Conservation (phyloP, 129 eudicot species). For the Saussurea involucrata region DNA sequence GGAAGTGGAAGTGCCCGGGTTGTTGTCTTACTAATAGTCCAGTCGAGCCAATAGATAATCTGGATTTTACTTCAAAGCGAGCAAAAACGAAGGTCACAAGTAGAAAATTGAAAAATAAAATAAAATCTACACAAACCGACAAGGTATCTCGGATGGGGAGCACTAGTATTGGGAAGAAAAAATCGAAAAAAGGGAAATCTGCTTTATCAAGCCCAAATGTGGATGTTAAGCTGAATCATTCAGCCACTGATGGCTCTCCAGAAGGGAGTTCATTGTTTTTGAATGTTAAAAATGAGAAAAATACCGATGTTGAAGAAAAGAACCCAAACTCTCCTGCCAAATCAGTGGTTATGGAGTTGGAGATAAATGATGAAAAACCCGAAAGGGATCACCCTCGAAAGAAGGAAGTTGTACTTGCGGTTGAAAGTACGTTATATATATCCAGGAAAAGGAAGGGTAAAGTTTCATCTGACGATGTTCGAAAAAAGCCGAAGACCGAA, state of each 20-base stretch:
- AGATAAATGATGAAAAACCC: conserved; percentile 25
- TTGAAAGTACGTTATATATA: conserved; percentile 33
- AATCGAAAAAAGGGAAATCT: conserved; percentile 41
- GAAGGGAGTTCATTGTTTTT: conserved; percentile 26
- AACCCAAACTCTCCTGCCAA: conserved; percentile 3
- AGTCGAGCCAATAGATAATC: conserved; percentile 22
- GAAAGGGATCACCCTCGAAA: conserved; percentile 18
- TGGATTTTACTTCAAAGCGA: conserved; percentile 39
- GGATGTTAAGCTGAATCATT: not conserved
- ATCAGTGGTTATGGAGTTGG: conserved; percentile 17
- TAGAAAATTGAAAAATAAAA: conserved; percentile 44
- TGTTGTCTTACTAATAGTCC: conserved; percentile 37
- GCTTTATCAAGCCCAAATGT: not conserved
- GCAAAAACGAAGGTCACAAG: conserved; percentile 46
- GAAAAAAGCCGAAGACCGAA: conserved; percentile 50
- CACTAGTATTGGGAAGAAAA: conserved; percentile 45
- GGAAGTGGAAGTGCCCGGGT: conserved; percentile 79
- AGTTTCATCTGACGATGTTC: conserved; percentile 9
- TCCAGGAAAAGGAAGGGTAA: conserved; percentile 55
- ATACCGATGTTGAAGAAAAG: conserved; percentile 25
- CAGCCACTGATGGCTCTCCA: conserved; percentile 24
- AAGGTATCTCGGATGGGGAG: conserved; percentile 26
- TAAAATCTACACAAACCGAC: conserved; percentile 32
- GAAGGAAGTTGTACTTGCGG: conserved; percentile 30
- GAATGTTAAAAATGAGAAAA: conserved; percentile 28